Conservation (phyloP, 345 rosid species). For the Eutrema heterophyllum region DNA sequence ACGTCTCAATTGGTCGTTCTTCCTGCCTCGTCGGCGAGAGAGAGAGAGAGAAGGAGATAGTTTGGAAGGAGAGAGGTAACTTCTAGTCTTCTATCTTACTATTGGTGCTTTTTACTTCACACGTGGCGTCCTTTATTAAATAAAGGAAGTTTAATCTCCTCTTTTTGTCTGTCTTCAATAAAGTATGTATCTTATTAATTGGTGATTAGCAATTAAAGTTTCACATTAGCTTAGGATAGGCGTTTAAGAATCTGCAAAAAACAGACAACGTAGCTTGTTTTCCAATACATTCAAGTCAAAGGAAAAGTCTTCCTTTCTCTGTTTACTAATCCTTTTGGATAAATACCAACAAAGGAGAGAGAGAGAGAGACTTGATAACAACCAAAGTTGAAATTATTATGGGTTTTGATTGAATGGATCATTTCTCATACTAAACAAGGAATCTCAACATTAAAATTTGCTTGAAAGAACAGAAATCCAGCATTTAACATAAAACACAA, state of each 20-base stretch:
- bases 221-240: background rate
- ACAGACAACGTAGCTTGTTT: background rate
- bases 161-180: background rate
- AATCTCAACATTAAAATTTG: background rate
- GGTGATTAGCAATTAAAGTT: background rate
- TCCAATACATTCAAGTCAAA: background rate
- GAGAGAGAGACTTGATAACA: background rate
- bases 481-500: background rate
- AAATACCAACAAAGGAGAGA: background rate
- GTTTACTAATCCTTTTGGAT: background rate
- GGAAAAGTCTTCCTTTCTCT: background rate
- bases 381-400: background rate
- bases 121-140: background rate
- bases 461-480: background rate
- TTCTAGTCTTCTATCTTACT: constrained; percentile 6
- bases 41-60: background rate
- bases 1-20: constrained; percentile 30
- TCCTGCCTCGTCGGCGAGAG: constrained; percentile 32
- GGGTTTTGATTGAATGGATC: background rate
- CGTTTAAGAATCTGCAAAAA: background rate
- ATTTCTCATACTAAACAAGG: background rate
- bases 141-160: background rate
- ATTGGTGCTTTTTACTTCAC: constrained; percentile 7
- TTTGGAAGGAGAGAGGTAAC: background rate
- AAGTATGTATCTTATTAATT: background rate